Evolutionary conservation across 1,139 yeast species (phyloP), one percentile per base, ranked within the genome.

Genomic region (Geotrichum armillariae): DNA sequence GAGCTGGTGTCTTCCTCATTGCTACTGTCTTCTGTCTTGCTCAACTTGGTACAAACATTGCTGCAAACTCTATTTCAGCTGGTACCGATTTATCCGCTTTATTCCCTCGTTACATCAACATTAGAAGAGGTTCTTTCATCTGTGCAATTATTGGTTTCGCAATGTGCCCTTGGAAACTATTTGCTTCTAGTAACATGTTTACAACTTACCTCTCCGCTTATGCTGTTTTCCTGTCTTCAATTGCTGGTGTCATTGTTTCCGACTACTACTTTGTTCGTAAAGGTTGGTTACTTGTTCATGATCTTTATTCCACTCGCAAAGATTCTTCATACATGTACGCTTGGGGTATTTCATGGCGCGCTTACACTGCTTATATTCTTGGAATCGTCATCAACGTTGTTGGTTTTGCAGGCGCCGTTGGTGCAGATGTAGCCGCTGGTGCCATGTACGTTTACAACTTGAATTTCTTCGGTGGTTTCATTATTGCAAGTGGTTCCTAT

Each of bases 61-160:
- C 94, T 34, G 96, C 96, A 12, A 90, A 90, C 69, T 84, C 95
- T 3, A 73, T 90, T 49, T 83, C 95, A 3, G 93, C 94, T 48
- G 96, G 96, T 64, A 89, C 95, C 3, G 97, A 90, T 69, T 80
- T 88, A 71, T 80, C 96, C 12, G 95, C 96, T 1, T 66, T 90
- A 57, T 66, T 87, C 45, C 96, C 97, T 34, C 75, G 83, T 53
- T 88, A 74, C 67, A 73, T 90, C 64, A 88, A 84, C 69, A 89
- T 90, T 61, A 78, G 95, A 67, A 81, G 97, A 58, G 88, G 88
- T 61, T 84, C 90, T 2, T 85, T 81, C 62, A 70, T 90, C 49
- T 88, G 96, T 74, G 95, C 95, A 0, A 68, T 74, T 4, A 71
- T 89, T 58, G 94, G 94, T 0, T 77, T 85, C 57, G 80, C 84